Base-by-base conservation (phyloP, 83 land plant species). In the Isoetes engelmannii region DNA sequence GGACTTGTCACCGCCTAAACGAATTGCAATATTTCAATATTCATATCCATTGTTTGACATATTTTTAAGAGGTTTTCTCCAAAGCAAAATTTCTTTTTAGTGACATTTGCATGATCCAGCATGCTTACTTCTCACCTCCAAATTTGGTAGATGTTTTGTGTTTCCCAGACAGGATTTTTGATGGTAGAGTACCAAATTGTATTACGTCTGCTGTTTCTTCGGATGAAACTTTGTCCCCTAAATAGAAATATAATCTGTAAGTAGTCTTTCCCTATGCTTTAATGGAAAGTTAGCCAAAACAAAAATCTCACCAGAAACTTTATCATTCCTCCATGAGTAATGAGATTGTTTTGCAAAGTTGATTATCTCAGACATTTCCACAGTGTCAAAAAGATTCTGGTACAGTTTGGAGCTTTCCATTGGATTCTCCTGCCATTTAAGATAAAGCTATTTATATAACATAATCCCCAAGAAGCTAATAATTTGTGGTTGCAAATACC, bases 181-280 rank as follows among this genome's bases (percentile, higher is more conserved):
- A 59, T 3, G 62, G 62, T 59, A 59, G 18, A 18, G 62, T 59
- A 18, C 62, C 62, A 18, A 59, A 59, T 19, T 59, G 62, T 12
- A 59, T 59, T 0, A 59, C 62, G 3, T 59, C 62, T 59, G 18
- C 62, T 42, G 18, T 59, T 42, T 8, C 62, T 18, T 59, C 28
- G 18, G 62, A 59, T 19, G 62, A 59, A 8, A 0, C 1, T 42
- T 59, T 59, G 28, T 19, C 18, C 9, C 62, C 62, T 19, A 51
- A 0, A 51, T 12, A 12, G 1, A 51, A 12, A 1, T 51, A 51
- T 1, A 51, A 51, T 12, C 55, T 12, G n/a, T 51, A 51, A 15
- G 13, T 12, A 12, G 1, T 51, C 0, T 51, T 12, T 51, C 3
- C 13, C 13, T 12, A 12, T 51, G 17, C 0, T 1, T 51, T 51